A percentile compares a stretch with the other conserved stretches of the same genome.
Evolutionary conservation across 306 rosid species (phyloP).

Genomic region (Inga laurina): DNA sequence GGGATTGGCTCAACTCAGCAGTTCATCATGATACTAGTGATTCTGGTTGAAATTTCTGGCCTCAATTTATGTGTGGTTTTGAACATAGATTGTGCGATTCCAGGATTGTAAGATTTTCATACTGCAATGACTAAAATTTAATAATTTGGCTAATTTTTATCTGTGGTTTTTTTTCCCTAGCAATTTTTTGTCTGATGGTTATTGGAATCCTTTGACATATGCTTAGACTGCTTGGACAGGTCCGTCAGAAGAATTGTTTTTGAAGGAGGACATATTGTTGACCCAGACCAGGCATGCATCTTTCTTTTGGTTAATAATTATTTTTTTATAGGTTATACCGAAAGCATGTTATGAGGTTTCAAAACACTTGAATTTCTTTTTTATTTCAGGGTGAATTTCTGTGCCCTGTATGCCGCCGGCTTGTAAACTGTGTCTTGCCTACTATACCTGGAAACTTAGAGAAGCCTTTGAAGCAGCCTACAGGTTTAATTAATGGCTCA

Average conservation of each 20-base stretch:
- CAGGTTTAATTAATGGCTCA: conserved; percentile 41
- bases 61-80: neutral
- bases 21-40: neutral
- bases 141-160: neutral
- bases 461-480: conserved; percentile 50
- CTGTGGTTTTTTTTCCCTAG: neutral
- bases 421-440: conserved; percentile 90
- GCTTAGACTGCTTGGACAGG: conserved; percentile 47
- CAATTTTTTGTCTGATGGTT: neutral
- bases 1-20: neutral
- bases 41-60: neutral
- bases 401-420: conserved; percentile 96
- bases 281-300: conserved; percentile 82
- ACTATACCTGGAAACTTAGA: conserved; percentile 57
- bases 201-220: conserved; percentile 21
- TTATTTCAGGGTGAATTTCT: conserved; percentile 85
- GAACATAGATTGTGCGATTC: neutral
- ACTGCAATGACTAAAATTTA: neutral
- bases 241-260: conserved; percentile 85
- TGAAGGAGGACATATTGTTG: conserved; percentile 98
- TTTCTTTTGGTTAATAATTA: neutral
- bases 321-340: neutral
- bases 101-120: neutral
- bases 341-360: conserved; percentile 19
- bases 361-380: neutral